phyloP scores from a whole-genome alignment of 306 rosid species.

The Quercus engelmannii region DNA sequence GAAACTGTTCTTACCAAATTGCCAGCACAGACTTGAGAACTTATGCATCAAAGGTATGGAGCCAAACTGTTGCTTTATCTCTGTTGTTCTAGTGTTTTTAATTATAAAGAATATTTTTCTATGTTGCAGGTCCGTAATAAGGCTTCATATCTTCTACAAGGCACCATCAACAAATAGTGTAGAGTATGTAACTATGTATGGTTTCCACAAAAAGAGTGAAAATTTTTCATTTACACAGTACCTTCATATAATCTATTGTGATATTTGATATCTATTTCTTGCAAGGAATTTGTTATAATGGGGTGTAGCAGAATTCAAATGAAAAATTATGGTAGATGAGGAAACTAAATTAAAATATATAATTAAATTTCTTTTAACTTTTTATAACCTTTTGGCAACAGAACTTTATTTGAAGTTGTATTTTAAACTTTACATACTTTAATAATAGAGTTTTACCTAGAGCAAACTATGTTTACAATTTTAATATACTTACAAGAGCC shows the following conservation, averaged over 20 bases:
- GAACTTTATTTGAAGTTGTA: no score
- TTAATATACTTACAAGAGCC: no score
- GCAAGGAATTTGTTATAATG: neutral
- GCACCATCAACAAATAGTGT: constrained; percentile 32
- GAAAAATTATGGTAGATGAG: no score
- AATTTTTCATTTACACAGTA: neutral
- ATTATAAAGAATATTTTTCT: neutral
- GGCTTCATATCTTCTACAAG: constrained; percentile 79
- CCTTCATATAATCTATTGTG: neutral
- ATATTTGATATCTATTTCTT: neutral
- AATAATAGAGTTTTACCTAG: no score
- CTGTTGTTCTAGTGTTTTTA: constrained; percentile 2
- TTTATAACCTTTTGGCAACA: no score
- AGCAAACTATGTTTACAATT: no score
- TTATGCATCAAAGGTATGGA: constrained; percentile 75
- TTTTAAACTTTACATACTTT: no score
- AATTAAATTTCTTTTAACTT: no score
- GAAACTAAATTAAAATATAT: no score
- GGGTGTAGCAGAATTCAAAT: neutral
- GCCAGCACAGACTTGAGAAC: constrained; percentile 75
- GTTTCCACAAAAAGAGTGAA: neutral
- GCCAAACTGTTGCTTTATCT: constrained; percentile 15
- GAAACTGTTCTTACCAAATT: constrained; percentile 70
- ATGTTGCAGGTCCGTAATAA: constrained; percentile 71
- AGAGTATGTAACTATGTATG: neutral